Base-by-base conservation (phyloP, 2,329 filamentous ascomycete genomes). In the Xylariaceae sp. region DNA sequence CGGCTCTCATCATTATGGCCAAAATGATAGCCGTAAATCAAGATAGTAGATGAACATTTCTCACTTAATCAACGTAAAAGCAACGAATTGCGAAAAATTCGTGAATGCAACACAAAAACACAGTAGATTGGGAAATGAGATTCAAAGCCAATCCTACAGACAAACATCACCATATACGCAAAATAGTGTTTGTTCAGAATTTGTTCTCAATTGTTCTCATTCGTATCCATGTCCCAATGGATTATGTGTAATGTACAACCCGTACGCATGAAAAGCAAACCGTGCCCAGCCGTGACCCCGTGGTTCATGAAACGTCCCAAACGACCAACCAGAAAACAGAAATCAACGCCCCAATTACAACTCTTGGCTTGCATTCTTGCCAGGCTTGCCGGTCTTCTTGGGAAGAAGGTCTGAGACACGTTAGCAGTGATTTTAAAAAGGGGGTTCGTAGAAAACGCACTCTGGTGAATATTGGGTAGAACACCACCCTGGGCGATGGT, bases 401-500 rank as follows among this genome's bases (percentile, higher is more conserved):
- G 94, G 94, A 65, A 99, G 87, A 62, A 99, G 89, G 82, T 99
- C 93, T 96, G 71, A 65, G 60, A 50, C 44, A 51, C 55, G 40
- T 39, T 68, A 27, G 24, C 16, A 21, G 10, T 27, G 8, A 42
- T n/a, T n/a, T n/a, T 13, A 11, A 13, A n/a, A 36, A 41, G 10
- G 21, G 15, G n/a, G 36, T 39, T 59, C 70, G 64, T 72, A 64
- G 21, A 52, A 2, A 15, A 18, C 30, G 84, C 91, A 96, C 91
- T 96, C 81, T 94, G 90, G 83, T 96, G 91, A 68, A 96, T 96
- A 85, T 96, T 95, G 77, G 92, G 92, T 63, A 96, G 84, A 66
- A 96, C 92, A 92, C 91, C 91, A 82, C 91, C 92, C 81, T 96
- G 92, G 75, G 92, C 92, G 70, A 96, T 96, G 74, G 92, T 97